Percentiles rank a stretch among this genome's conserved stretches.
Conservation (phyloP, 2,329 filamentous ascomycete genomes). For the Emmonsia crescens region DNA sequence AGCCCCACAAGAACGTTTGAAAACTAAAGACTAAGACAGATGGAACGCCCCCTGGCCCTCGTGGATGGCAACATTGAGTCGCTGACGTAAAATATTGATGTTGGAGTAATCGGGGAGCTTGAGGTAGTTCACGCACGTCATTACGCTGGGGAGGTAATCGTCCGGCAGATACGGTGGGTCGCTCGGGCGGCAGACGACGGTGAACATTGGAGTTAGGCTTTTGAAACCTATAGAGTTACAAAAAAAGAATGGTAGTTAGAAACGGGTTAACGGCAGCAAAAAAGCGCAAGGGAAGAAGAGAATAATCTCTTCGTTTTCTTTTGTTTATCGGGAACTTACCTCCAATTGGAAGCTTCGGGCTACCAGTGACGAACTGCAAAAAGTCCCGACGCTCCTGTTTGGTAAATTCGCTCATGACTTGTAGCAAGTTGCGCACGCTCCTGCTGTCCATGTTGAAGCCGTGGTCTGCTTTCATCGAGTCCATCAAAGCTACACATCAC, state of each 20-base stretch:
- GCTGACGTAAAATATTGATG: slow-evolving; percentile 63
- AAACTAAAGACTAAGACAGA: slow-evolving; percentile 53
- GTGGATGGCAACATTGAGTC: slow-evolving; percentile 73
- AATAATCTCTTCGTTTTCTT: no score
- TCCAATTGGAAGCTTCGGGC: slow-evolving; percentile 94
- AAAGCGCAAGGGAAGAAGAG: no score
- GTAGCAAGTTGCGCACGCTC: slow-evolving; percentile 84
- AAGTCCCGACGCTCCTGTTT: slow-evolving; percentile 74
- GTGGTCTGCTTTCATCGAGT: slow-evolving; percentile 97
- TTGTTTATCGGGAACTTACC: no score
- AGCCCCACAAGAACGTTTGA: not conserved
- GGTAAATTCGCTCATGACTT: slow-evolving; percentile 83
- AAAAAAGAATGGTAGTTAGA: no score
- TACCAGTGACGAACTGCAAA: slow-evolving; percentile 94
- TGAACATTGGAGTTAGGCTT: slow-evolving; percentile 94
- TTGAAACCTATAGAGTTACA: slow-evolving; percentile 69
- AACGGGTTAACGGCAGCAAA: no score
- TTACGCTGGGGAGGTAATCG: slow-evolving; percentile 97
- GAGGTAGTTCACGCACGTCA: slow-evolving; percentile 99
- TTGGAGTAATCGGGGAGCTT: slow-evolving; percentile 91
- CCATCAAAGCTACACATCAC: slow-evolving; percentile 62
- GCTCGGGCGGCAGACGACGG: slow-evolving; percentile 97
- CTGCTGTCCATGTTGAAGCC: slow-evolving; percentile 98
- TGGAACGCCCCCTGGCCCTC: slow-evolving; percentile 98
- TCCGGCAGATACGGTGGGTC: slow-evolving; percentile 88